Conservation (phyloP, 2,329 filamentous ascomycete species). For the Exophiala sp. region DNA sequence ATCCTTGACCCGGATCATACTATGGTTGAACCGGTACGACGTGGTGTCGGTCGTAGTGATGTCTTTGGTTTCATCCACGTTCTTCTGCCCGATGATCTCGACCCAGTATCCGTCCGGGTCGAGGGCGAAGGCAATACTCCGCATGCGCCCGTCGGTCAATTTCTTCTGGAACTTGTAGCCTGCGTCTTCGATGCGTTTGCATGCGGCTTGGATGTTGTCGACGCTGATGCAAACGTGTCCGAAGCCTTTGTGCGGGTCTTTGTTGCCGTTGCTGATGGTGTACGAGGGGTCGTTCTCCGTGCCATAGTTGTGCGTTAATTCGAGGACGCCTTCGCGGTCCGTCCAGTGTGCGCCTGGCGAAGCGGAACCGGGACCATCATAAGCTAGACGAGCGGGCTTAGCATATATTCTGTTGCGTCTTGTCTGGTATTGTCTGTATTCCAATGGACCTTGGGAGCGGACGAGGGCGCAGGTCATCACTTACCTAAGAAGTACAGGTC, state of each 20-base stretch:
- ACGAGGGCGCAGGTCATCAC: neutral
- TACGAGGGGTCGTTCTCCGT: conserved; percentile 79
- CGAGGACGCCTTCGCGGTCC: conserved; percentile 83
- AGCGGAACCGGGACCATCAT: conserved; percentile 68
- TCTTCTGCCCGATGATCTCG: conserved; percentile 57
- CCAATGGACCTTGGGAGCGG: neutral
- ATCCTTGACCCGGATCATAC: conserved; percentile 89
- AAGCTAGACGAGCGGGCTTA: conserved; percentile 47
- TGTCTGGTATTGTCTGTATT: neutral
- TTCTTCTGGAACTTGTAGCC: conserved; percentile 96
- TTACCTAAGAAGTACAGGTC: conserved; percentile 77
- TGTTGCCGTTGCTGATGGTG: conserved; percentile 80
- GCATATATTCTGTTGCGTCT: neutral
- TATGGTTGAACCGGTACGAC: conserved; percentile 64
- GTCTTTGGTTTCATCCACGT: conserved; percentile 63
- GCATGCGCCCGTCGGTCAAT: conserved; percentile 79
- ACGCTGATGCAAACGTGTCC: conserved; percentile 81
- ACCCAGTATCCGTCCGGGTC: conserved; percentile 80
- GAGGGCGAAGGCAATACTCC: conserved; percentile 79
- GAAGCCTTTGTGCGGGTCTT: conserved; percentile 76
- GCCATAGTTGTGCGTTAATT: conserved; percentile 79
- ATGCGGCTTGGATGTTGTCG: conserved; percentile 81
- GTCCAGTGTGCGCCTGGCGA: conserved; percentile 68
- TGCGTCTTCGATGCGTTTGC: conserved; percentile 79
- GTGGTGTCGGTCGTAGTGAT: conserved; percentile 64